Evolutionary conservation across 371 early-diverging fungal genomes (phyloP).

Genomic region (Lichtheimia corymbifera): DNA sequence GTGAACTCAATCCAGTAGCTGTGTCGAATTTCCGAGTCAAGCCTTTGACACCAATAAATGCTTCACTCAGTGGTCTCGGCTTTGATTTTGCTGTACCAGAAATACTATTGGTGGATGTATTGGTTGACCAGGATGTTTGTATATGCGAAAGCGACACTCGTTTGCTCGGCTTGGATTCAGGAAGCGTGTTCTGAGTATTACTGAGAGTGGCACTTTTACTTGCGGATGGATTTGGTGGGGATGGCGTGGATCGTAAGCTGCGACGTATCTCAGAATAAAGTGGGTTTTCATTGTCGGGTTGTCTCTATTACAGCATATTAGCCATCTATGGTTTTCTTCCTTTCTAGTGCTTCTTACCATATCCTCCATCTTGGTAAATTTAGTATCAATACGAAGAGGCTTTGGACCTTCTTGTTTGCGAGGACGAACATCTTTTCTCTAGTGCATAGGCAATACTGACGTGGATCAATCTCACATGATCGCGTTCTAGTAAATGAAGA

Average conservation of each 20-base stretch:
- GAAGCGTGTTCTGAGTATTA: background rate
- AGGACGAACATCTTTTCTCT: background rate
- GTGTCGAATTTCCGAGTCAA: slow-evolving; percentile 5
- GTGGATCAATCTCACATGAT: too few relatives aligned
- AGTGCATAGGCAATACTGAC: background rate
- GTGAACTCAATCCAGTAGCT: background rate
- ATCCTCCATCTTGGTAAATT: too few relatives aligned
- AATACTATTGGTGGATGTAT: background rate
- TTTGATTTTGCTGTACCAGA: background rate
- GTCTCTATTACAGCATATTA: too few relatives aligned
- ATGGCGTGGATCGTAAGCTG: background rate
- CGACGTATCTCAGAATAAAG: background rate
- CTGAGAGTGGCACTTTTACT: background rate
- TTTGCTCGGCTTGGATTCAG: background rate
- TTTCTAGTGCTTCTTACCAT: too few relatives aligned
- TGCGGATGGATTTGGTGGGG: background rate
- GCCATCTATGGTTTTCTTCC: too few relatives aligned
- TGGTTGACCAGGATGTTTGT: background rate
- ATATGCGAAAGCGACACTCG: slow-evolving; percentile 4
- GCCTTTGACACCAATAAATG: slow-evolving; percentile 16
- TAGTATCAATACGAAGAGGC: background rate
- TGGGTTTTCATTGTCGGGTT: too few relatives aligned
- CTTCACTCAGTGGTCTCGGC: slow-evolving; percentile 8
- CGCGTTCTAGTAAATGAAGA: too few relatives aligned
- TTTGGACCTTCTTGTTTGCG: too few relatives aligned